Evolutionary conservation across 768 basidiomycete species (phyloP), one percentile per base, ranked within the genome.

Genomic region (Wakefieldia striispora): DNA sequence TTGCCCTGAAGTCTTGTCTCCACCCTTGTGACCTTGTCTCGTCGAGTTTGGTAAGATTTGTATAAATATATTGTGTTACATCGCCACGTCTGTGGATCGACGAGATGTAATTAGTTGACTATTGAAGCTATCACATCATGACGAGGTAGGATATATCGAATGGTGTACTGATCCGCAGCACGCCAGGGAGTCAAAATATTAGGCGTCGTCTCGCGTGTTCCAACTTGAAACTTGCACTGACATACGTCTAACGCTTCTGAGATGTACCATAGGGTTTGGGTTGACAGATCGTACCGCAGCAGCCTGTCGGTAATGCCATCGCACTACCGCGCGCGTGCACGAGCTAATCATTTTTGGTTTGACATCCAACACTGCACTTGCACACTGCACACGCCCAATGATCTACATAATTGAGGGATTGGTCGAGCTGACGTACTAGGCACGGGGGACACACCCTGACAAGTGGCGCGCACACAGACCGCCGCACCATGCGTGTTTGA

Each of bases 201-300:
- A n/a, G 20, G 35, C 27, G n/a, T 38, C 43, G 42, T 45, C 43
- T 43, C 44, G 40, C 35, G 42, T 41, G 20, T 36, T 26, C n/a
- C 17, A 37, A 51, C 37, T 38, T 61, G 58, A 58, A 61, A 60
- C 59, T 39, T 16, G 36, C 33, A 19, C 33, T 34, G 42, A 45
- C 55, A 52, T 36, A 45, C 45, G 36, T 19, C 41, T 35, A n/a
- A n/a, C 47, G 31, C 20, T 23, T 21, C 44, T 48, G 45, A 13
- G 12, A 16, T 43, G 19, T 27, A 17, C 50, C 10, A 13, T 6
- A 31, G 38, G 50, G 11, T 19, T n/a, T 17, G 16, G 6, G 33
- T 45, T 34, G 47, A 40, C 34, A 38, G 21, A 16, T n/a, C 17
- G 6, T 12, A 31, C 11, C 16, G 40, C 13, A 17, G 29, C n/a